Percentiles rank a stretch among this genome's conserved stretches.
Conservation (phyloP, 2,329 filamentous ascomycete species). For the Colletotrichum cordylinicola region DNA sequence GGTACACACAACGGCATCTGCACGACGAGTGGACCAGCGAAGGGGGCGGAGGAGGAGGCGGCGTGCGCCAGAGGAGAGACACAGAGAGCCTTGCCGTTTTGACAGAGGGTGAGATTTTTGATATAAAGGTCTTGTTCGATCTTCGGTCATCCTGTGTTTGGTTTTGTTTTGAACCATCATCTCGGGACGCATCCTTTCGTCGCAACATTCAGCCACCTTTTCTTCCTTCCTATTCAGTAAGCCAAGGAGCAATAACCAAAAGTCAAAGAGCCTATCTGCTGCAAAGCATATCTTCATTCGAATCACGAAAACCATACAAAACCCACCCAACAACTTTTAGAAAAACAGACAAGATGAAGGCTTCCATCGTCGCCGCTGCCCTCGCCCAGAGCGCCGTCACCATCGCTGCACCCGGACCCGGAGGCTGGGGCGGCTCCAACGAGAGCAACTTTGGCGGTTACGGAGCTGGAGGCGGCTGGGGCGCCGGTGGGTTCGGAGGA, state of each 20-base stretch:
- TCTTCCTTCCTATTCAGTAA: background rate
- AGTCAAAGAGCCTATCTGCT: background rate
- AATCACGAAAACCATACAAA: background rate
- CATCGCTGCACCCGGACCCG: slow-evolving; percentile 10
- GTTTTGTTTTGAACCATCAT: background rate
- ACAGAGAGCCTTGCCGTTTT: background rate
- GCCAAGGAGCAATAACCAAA: background rate
- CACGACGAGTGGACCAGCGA: background rate
- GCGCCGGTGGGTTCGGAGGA: slow-evolving; percentile 9
- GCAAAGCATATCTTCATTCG: background rate
- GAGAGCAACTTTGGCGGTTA: slow-evolving; percentile 9
- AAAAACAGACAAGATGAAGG: slow-evolving; percentile 11
- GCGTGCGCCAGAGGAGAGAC: background rate
- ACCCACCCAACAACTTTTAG: fast-evolving
- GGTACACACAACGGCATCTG: background rate
- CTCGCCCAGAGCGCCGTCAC: slow-evolving; percentile 10
- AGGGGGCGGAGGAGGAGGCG: background rate
- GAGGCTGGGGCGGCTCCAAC: background rate
- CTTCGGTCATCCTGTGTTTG: slow-evolving; percentile 1
- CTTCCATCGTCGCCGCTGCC: slow-evolving; percentile 13
- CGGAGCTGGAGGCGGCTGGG: background rate
- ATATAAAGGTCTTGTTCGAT: slow-evolving; percentile 16
- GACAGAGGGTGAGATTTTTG: background rate
- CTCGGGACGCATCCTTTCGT: slow-evolving; percentile 11
- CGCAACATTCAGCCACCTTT: background rate